phyloP scores from a whole-genome alignment of 129 eudicot species.

The Kitagawia praeruptora region DNA sequence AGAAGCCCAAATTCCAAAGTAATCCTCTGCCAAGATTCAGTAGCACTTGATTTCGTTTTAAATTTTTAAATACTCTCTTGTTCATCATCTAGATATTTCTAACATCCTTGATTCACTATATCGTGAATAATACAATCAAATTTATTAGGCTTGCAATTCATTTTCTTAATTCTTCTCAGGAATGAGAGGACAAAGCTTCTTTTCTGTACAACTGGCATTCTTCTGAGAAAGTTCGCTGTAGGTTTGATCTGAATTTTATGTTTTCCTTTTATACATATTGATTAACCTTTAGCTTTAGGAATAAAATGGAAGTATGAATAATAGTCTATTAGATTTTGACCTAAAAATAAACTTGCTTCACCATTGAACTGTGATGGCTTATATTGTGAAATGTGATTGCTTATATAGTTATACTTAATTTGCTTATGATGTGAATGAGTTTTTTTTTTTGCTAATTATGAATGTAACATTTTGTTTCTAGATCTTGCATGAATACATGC shows the following conservation, averaged over 20 bases:
- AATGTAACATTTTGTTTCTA: background rate
- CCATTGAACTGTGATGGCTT: no score
- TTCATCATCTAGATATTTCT: background rate
- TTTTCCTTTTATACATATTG: background rate
- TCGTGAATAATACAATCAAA: background rate
- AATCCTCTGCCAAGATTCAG: background rate
- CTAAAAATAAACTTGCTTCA: background rate
- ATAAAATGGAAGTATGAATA: background rate
- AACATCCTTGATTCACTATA: background rate
- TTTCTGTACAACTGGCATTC: constrained; percentile 97
- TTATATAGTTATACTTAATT: background rate
- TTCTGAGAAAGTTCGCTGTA: constrained; percentile 82
- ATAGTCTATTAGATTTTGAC: background rate
- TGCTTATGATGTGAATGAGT: background rate
- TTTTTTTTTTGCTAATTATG: background rate
- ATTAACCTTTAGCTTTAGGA: background rate
- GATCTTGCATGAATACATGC: background rate
- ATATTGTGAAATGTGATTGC: background rate
- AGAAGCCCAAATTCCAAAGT: background rate
- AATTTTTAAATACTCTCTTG: background rate
- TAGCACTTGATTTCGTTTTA: background rate
- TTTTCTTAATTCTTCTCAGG: constrained; percentile 29
- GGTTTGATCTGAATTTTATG: constrained; percentile 18
- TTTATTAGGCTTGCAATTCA: background rate
- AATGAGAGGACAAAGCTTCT: constrained; percentile 94